Base-by-base conservation (phyloP, 306 rosid genomes). In the Sicyos baderoa region DNA sequence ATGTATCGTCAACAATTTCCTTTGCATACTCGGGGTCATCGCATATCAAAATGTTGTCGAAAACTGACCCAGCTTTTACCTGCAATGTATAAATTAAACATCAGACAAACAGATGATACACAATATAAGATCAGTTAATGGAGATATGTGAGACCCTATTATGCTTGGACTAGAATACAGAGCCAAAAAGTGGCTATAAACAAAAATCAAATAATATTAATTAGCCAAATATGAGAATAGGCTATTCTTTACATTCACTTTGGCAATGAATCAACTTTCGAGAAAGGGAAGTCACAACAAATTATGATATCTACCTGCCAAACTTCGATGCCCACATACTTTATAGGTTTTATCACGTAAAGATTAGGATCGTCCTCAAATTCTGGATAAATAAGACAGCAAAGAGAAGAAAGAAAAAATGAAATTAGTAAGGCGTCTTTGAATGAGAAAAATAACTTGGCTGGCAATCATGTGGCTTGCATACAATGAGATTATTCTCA, bases 31-130 rank as follows among this genome's bases (percentile, higher is more conserved):
- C 85, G 11, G 99, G 96, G 16, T 93, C 97, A 75, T 90, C 99
- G 71, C 97, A 88, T 48, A 93, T 81, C 78, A 93, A 78, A 81
- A 93, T 81, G 76, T 93, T 93, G 87, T 93, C 99, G 18, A 81
- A 93, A 81, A 93, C 80, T 40, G 99, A 90, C 74, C 99, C 99
- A 55, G 94, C 94, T 83, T 93, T 93, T 22, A 93, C 99, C 99
- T 93, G 83, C 72, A 76, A 68, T 55, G 42, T 71, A 76, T 68
- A 44, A 42, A 45, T 42, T 22, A 48, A 12, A 6, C 72, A 74
- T 81, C 72, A 59, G 17, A 58, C 35, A 19, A 64, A 52, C 11
- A 40, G 35, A 64, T n/a, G n/a, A n/a, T n/a, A n/a, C n/a, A n/a
- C n/a, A n/a, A n/a, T n/a, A n/a, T n/a, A n/a, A n/a, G n/a, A n/a